Percentiles rank a stretch among this genome's conserved stretches.
Evolutionary conservation across 2,329 filamentous ascomycete genomes (phyloP).

Genomic region (Pezicula neosporulosa): DNA sequence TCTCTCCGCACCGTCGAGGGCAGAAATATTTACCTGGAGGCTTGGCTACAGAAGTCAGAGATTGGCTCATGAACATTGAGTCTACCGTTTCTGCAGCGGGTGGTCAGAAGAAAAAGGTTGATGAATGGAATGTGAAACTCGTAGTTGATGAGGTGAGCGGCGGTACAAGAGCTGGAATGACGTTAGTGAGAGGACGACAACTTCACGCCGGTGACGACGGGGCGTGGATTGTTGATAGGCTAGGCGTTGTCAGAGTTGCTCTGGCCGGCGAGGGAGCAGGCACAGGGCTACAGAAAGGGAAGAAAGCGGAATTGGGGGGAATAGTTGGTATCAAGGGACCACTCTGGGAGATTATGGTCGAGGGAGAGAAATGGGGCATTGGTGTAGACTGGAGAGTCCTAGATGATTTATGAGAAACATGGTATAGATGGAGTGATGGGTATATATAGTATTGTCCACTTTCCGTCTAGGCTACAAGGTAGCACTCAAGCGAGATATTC

Average conservation of each 20-base stretch:
- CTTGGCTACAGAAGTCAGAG: conserved; percentile 43
- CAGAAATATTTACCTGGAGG: conserved; percentile 46
- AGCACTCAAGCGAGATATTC: too few relatives aligned
- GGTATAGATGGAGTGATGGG: neutral
- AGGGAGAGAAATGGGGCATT: conserved; percentile 29
- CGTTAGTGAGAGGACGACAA: conserved; percentile 23
- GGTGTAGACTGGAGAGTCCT: conserved; percentile 29
- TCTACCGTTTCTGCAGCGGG: conserved; percentile 11
- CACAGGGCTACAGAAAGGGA: conserved; percentile 21
- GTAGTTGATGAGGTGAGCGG: conserved; percentile 24
- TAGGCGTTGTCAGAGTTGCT: conserved; percentile 18
- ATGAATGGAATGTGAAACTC: conserved; percentile 25
- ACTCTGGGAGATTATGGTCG: conserved; percentile 28
- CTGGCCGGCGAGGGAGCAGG: conserved; percentile 26
- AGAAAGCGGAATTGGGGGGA: conserved; percentile 19
- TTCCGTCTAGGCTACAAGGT: too few relatives aligned
- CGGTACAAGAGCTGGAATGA: conserved; percentile 19
- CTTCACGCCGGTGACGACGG: conserved; percentile 7
- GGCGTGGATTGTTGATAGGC: conserved; percentile 13
- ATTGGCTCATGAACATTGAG: conserved; percentile 45
- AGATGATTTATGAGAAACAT: conserved; percentile 4
- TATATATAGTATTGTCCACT: too few relatives aligned
- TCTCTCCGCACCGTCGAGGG: conserved; percentile 47
- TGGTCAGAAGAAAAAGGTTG: conserved; percentile 9
- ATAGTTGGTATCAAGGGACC: conserved; percentile 28